phyloP scores from a whole-genome alignment of 768 basidiomycete genomes.

The Dictyophora rubrovolvata region DNA sequence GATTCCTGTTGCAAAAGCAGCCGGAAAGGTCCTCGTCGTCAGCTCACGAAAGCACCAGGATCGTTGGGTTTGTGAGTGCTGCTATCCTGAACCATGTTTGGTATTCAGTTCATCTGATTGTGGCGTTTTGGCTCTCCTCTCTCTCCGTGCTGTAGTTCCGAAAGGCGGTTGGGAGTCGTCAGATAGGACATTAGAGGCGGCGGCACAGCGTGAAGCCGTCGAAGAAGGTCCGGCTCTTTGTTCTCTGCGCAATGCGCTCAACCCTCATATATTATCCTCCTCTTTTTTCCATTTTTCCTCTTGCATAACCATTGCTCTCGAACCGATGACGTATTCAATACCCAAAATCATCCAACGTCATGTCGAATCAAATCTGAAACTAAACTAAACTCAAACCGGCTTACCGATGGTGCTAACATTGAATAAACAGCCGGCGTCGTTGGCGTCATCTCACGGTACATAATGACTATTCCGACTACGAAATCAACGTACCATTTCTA shows the following conservation, averaged over 20 bases:
- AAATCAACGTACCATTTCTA: constrained; percentile 84
- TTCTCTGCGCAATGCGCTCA: constrained; percentile 35
- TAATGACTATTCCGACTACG: constrained; percentile 70
- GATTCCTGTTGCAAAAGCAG: constrained; percentile 67
- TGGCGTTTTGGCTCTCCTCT: constrained; percentile 1
- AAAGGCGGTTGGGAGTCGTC: constrained; percentile 86
- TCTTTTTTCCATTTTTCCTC: constrained; percentile 32
- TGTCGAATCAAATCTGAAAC: not conserved
- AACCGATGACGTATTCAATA: not conserved
- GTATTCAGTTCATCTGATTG: constrained; percentile 9
- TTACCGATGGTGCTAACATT: not conserved
- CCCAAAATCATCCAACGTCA: not conserved
- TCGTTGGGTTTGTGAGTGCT: constrained; percentile 78
- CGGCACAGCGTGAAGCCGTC: constrained; percentile 83
- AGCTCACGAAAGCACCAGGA: constrained; percentile 77
- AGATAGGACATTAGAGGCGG: constrained; percentile 74
- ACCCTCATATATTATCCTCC: constrained; percentile 10
- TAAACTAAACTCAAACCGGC: not conserved
- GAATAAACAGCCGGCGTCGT: constrained; percentile 67
- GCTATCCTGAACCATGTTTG: constrained; percentile 5
- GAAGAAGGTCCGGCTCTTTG: constrained; percentile 91
- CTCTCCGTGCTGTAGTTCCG: constrained; percentile 45
- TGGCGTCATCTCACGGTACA: constrained; percentile 76
- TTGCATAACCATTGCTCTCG: constrained; percentile 6
- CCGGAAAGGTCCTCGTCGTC: constrained; percentile 71